Base-by-base conservation (phyloP, 306 rosid species). In the Fragaria vesca region DNA sequence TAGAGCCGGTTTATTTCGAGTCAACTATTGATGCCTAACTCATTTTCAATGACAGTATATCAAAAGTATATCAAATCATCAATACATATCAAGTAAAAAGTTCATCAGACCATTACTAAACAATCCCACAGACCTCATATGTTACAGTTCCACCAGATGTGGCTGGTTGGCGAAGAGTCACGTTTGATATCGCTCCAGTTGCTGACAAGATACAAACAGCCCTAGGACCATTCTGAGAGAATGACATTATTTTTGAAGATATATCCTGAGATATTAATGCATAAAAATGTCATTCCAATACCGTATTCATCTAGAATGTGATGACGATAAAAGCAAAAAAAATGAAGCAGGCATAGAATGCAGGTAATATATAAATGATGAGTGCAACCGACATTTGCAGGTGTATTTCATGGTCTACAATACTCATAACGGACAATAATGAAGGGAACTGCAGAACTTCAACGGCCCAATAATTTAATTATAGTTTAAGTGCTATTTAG, bases 61-160 rank as follows among this genome's bases (percentile, higher is more conserved):
- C 83, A 45, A 42, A 40, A 30, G 18, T 40, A 63, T 73, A 79
- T 34, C 83, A 45, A 42, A 40, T 12, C 21, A 61, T 38, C 36
- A 12, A 48, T 52, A 55, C 38, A 50, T 45, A 55, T 42, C 9
- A 18, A 46, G 72, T 52, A 45, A 51, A 40, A 72, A 75, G 45
- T 68, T 52, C 38, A 45, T 34, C 72, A 57, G 11, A 66, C 63
- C 61, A 69, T 20, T 61, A 72, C 68, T n/a, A 28, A 75, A 55
- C 60, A 67, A 10, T 34, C 71, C n/a, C 66, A 82, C 80, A 66
- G 88, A 93, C 98, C 98, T 93, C 98, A 30, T 91, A 93, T 21
- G 97, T 89, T n/a, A 91, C 94, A 50, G 90, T 80, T 84, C 93
- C 94, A 69, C 90, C 96, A 79, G 94, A 80, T 50, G 91, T 77